Conservation (phyloP, 108 stramenopile genomes). For the Thalassiosira profunda region DNA sequence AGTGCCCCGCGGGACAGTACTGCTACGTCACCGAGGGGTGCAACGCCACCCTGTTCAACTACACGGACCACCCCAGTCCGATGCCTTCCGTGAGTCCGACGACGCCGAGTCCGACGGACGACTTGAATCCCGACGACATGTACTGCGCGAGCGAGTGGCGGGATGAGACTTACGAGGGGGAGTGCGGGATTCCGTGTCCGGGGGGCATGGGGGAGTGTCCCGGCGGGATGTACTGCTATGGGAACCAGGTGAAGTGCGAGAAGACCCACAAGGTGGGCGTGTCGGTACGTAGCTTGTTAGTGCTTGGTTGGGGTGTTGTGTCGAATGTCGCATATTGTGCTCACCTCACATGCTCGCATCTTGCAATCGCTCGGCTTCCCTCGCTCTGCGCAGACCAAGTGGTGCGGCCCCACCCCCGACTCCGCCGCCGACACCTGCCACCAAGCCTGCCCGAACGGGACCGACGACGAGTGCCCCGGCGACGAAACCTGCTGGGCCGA, state of each 20-base stretch:
- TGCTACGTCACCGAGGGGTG: slow-evolving; percentile 20
- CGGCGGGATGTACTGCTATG: neutral
- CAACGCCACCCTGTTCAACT: slow-evolving; percentile 34
- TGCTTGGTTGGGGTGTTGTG: neutral
- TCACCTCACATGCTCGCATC: neutral
- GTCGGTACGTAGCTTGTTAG: neutral
- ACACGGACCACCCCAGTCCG: slow-evolving; percentile 6
- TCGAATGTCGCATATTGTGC: neutral
- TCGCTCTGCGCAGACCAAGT: slow-evolving; percentile 1
- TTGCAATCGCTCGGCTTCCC: neutral
- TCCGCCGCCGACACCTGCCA: neutral
- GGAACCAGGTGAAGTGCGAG: too few relatives aligned
- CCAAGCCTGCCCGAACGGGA: slow-evolving; percentile 1
- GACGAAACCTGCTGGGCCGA: slow-evolving; percentile 5
- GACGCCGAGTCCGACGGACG: slow-evolving; percentile 21
- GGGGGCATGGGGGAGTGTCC: slow-evolving; percentile 6
- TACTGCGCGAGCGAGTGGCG: slow-evolving; percentile 21
- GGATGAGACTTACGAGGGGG: slow-evolving; percentile 17
- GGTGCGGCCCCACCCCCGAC: neutral
- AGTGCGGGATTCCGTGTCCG: slow-evolving; percentile 31
- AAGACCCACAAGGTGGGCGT: neutral
- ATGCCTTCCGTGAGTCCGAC: slow-evolving; percentile 17
- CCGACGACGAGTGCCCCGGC: slow-evolving; percentile 8
- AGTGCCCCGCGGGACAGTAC: slow-evolving; percentile 25
- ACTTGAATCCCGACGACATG: slow-evolving; percentile 19